A percentile compares a stretch with the other conserved stretches of the same genome.
Evolutionary conservation across 2,329 filamentous ascomycete species (phyloP).

Genomic region (Aspergillus fischeri): DNA sequence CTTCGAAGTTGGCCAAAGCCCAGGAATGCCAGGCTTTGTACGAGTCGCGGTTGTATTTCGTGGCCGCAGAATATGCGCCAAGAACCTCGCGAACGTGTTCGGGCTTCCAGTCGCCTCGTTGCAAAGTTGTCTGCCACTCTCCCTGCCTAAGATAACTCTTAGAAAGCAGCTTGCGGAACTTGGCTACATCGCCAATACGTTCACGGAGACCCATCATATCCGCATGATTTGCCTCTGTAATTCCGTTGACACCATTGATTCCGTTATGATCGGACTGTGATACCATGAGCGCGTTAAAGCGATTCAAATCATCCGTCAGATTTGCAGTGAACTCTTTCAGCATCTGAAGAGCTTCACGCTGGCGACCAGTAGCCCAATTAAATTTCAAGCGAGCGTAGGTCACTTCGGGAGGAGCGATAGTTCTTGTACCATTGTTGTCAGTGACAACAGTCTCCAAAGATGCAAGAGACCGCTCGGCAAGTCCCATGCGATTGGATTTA

Average conservation of each 20-base stretch:
- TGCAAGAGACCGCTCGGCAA: constrained; percentile 92
- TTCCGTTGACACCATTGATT: constrained; percentile 48
- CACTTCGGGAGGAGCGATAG: constrained; percentile 63
- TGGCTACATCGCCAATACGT: constrained; percentile 48
- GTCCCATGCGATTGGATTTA: constrained; percentile 88
- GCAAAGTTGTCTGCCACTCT: constrained; percentile 86
- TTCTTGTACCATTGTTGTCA: constrained; percentile 37
- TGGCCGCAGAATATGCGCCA: constrained; percentile 85
- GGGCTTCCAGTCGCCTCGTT: constrained; percentile 84
- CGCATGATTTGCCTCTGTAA: constrained; percentile 36
- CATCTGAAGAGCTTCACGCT: constrained; percentile 58
- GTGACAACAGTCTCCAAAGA: constrained; percentile 73
- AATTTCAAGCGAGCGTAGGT: constrained; percentile 97
- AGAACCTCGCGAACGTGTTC: constrained; percentile 84
- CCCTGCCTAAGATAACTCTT: constrained; percentile 96
- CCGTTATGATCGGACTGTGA: constrained; percentile 37
- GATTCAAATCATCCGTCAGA: constrained; percentile 56
- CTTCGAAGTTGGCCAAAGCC: constrained; percentile 97
- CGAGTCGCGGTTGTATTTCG: constrained; percentile 88
- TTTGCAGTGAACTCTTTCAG: constrained; percentile 59
- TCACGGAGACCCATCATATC: constrained; percentile 37
- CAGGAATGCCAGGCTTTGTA: constrained; percentile 99
- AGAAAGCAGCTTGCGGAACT: constrained; percentile 69
- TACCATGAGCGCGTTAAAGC: constrained; percentile 40
- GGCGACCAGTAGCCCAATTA: constrained; percentile 79